A percentile compares a stretch with the other conserved stretches of the same genome.
phyloP scores from a whole-genome alignment of 108 stramenopile genomes.

The Bacterosira constricta region DNA sequence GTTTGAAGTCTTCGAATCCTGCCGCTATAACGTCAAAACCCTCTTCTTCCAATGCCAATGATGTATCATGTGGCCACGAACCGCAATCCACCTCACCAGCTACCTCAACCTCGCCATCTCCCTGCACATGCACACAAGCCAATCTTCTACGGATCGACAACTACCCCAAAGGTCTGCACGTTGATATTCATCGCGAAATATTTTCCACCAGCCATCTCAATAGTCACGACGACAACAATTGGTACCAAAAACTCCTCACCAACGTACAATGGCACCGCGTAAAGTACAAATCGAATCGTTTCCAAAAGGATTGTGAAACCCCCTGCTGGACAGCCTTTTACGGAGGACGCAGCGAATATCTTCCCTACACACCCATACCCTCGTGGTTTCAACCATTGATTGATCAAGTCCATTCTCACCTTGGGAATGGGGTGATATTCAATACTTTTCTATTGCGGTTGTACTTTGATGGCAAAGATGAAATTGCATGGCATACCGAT shows the following conservation, averaged over 20 bases:
- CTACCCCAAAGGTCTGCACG: constrained; percentile 3
- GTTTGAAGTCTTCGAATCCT: too few species aligned
- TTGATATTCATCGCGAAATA: constrained; percentile 6
- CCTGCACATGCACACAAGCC: background rate
- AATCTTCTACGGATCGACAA: constrained; percentile 3
- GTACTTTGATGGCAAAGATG: constrained; percentile 41
- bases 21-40: too few species aligned
- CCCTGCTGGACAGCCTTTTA: constrained; percentile 36
- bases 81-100: background rate
- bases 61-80: too few species aligned
- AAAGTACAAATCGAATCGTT: constrained; percentile 37
- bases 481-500: constrained; percentile 40
- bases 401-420: constrained; percentile 17
- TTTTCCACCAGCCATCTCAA: constrained; percentile 4
- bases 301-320: constrained; percentile 32
- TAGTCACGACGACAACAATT: background rate
- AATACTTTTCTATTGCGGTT: constrained; percentile 29
- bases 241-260: constrained; percentile 11
- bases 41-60: too few species aligned
- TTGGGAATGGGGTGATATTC: constrained; percentile 20
- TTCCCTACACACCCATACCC: constrained; percentile 14
- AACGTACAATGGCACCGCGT: constrained; percentile 33
- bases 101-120: background rate
- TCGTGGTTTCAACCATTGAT: constrained; percentile 17
- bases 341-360: constrained; percentile 23